Base-by-base conservation (phyloP, 2,329 filamentous ascomycete species). In the Grosmannia penicillata region DNA sequence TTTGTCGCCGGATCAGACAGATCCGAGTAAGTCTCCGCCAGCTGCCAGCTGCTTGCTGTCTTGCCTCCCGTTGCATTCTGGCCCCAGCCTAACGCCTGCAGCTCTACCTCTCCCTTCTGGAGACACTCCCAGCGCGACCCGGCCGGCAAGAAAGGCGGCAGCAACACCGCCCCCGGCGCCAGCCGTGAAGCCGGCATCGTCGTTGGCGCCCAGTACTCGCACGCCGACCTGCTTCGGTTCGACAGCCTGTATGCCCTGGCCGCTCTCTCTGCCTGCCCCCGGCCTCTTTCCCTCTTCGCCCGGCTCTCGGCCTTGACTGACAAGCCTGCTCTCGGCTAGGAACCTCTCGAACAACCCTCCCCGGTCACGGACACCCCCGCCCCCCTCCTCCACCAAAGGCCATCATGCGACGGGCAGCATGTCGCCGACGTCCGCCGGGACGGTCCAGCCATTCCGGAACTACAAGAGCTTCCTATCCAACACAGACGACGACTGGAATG, bases 141-240 rank as follows among this genome's bases (percentile, higher is more conserved):
- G 41, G 61, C 63, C 15, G 58, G 67, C 26, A 75, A 70, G 55
- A 70, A 67, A 51, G 60, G 64, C 49, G 55, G 63, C 37, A 69
- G 39, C 18, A 43, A 33, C 29, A 33, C 18, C 37, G 17, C 9
- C 17, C n/a, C 11, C 31, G 10, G 15, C 25, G 24, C 17, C 32
- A 15, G 14, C 21, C 9, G 11, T 13, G 6, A 4, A 13, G 29
- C 37, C 23, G 35, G 39, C 36, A 72, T 89, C 44, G 82, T 98
- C 26, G 82, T 96, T 43, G 91, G 91, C 49, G 91, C 91, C 40
- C 81, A 87, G 33, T 98, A 98, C 56, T 96, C 91, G 13, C 91
- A 98, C 59, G 84, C 89, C 22, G 87, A 96, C 61, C 84, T 94
- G 54, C 69, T 95, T 50, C 93, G 89, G 59, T 81, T 89, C 53